A percentile compares a stretch with the other conserved stretches of the same genome.
phyloP scores from a whole-genome alignment of 345 rosid species.

The Pugionium cornutum region DNA sequence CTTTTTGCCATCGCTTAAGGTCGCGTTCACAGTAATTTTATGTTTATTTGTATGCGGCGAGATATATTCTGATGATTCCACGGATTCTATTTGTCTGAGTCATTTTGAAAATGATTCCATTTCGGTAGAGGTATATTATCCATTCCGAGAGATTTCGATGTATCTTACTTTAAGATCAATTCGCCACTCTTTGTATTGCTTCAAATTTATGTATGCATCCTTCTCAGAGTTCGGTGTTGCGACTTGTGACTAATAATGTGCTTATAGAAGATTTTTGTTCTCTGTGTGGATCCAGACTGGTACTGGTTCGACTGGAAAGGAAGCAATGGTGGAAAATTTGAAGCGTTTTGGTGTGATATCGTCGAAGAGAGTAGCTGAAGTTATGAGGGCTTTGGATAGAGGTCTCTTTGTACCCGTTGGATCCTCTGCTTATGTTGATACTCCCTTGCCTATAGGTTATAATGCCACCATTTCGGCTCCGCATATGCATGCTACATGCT shows the following conservation, averaged over 20 bases:
- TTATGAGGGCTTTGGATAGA: slow-evolving; percentile 84
- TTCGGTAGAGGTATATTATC: background rate
- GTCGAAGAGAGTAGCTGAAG: slow-evolving; percentile 70
- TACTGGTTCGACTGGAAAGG: slow-evolving; percentile 50
- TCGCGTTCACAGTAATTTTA: background rate
- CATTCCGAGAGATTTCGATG: no score
- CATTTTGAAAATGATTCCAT: slow-evolving; percentile 26
- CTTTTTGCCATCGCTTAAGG: background rate
- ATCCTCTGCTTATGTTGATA: slow-evolving; percentile 71
- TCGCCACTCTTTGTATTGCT: background rate
- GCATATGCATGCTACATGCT: slow-evolving; percentile 97
- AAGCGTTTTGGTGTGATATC: slow-evolving; percentile 59
- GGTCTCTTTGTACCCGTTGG: slow-evolving; percentile 79
- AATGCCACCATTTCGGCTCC: slow-evolving; percentile 99
- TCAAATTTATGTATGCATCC: no score
- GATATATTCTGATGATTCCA: slow-evolving; percentile 7
- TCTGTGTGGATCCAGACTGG: slow-evolving; percentile 41
- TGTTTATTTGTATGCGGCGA: slow-evolving; percentile 15
- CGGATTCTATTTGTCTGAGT: slow-evolving; percentile 17
- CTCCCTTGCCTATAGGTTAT: slow-evolving; percentile 86
- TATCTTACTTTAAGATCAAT: background rate
- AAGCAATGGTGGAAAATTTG: slow-evolving; percentile 73
- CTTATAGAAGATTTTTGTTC: background rate
- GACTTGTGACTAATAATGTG: background rate
- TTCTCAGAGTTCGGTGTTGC: no score